Evolutionary conservation across 495 filamentous ascomycete species (phyloP).

Genomic region (Clavariopsis aquatica): DNA sequence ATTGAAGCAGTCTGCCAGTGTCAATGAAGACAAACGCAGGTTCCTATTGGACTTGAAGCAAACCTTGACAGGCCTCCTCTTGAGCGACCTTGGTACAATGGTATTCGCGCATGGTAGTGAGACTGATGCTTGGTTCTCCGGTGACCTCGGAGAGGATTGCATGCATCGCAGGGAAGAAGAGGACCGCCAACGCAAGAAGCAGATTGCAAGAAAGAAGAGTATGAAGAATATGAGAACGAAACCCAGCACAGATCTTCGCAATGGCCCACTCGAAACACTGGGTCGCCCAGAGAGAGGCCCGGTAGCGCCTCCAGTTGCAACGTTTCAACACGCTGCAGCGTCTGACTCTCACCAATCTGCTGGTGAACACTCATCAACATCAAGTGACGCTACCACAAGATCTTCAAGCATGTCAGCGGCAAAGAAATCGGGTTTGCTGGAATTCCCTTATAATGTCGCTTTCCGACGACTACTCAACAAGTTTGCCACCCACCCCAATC

Average conservation of each 20-base stretch:
- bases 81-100: constrained; percentile 85
- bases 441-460: constrained; percentile 53
- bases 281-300: constrained; percentile 49
- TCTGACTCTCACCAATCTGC: constrained; percentile 41
- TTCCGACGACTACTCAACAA: constrained; percentile 79
- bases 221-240: constrained; percentile 47
- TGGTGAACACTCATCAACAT: constrained; percentile 45
- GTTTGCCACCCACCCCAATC: constrained; percentile 89
- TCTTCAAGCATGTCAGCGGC: constrained; percentile 41
- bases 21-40: constrained; percentile 55
- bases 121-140: constrained; percentile 87
- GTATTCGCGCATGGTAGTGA: constrained; percentile 86
- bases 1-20: constrained; percentile 49
- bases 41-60: constrained; percentile 79
- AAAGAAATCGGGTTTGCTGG: constrained; percentile 45
- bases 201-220: constrained; percentile 56
- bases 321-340: constrained; percentile 48
- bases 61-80: constrained; percentile 75
- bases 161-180: constrained; percentile 73
- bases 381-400: constrained; percentile 49
- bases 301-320: constrained; percentile 51
- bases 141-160: constrained; percentile 71
- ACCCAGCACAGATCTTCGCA: constrained; percentile 29
- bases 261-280: constrained; percentile 43
- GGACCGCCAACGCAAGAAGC: constrained; percentile 52